These are phyloP conservation scores for Ceratocystis harringtonii DNA, from an alignment of 2,329 filamentous ascomycete species.

Conservation along the genomic window DNA sequence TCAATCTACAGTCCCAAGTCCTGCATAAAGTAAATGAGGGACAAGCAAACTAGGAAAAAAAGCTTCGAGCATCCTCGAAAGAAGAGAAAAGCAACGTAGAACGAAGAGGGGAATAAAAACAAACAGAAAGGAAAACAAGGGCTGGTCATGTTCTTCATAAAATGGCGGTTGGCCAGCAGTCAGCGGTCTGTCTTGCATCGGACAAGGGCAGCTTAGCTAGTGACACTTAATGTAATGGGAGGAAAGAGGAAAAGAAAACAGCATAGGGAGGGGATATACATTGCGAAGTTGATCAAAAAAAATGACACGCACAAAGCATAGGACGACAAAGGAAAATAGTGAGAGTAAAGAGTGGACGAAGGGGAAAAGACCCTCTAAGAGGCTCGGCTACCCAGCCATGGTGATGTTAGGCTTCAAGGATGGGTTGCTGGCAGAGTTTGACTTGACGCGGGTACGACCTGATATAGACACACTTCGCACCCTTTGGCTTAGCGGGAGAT, in stretches of 20 bases:
- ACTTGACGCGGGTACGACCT: slow-evolving; percentile 44
- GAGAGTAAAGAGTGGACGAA: background rate
- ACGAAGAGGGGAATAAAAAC: slow-evolving; percentile 7
- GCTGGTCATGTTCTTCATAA: slow-evolving; percentile 4
- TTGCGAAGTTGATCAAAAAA: background rate
- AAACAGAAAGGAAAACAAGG: slow-evolving; percentile 17
- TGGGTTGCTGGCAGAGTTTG: slow-evolving; percentile 45
- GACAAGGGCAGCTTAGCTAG: background rate
- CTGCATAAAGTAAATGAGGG: background rate
- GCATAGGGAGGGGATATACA: background rate
- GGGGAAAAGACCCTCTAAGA: background rate
- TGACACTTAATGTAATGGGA: background rate
- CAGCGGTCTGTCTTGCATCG: background rate
- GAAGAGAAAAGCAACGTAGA: background rate
- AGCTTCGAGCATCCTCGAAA: background rate
- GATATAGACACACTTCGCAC: slow-evolving; percentile 45
- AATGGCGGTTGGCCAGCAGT: background rate
- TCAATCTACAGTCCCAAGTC: no score
- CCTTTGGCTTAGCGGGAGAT: slow-evolving; percentile 45
- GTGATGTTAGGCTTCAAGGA: slow-evolving; percentile 24
- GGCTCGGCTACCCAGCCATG: background rate
- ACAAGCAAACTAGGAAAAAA: background rate
- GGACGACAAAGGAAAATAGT: background rate
- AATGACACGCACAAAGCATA: background rate
- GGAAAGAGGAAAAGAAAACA: background rate